Conservation (phyloP, 306 rosid species). For the Abrus pulchellus region DNA sequence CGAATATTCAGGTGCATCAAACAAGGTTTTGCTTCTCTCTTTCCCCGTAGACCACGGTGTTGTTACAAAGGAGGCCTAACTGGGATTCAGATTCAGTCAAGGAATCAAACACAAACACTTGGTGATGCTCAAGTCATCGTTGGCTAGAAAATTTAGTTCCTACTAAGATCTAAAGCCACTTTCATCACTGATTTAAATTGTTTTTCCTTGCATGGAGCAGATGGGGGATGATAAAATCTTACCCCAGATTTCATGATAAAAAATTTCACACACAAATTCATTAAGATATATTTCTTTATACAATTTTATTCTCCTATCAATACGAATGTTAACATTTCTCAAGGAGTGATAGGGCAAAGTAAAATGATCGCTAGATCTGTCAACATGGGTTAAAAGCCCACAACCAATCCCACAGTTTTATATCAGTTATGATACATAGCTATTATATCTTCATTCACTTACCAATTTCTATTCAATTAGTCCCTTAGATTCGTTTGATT, state of each 20-base stretch:
- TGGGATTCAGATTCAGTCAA: no score
- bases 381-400: no score
- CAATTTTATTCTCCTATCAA: background rate
- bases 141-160: no score
- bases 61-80: no score
- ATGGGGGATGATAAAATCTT: background rate
- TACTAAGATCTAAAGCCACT: background rate
- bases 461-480: background rate
- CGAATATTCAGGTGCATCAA: no score
- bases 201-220: background rate
- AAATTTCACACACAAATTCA: background rate
- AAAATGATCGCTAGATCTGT: background rate
- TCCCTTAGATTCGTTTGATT: constrained; percentile 18
- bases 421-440: background rate
- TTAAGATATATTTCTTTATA: background rate
- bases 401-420: background rate
- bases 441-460: background rate
- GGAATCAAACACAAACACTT: no score
- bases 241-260: background rate
- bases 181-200: background rate
- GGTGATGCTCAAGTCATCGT: no score
- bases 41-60: no score
- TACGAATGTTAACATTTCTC: background rate
- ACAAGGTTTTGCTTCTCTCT: no score
- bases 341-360: background rate